Conservation (phyloP, 1,139 yeast genomes). For the Yamadazyma sp. region DNA sequence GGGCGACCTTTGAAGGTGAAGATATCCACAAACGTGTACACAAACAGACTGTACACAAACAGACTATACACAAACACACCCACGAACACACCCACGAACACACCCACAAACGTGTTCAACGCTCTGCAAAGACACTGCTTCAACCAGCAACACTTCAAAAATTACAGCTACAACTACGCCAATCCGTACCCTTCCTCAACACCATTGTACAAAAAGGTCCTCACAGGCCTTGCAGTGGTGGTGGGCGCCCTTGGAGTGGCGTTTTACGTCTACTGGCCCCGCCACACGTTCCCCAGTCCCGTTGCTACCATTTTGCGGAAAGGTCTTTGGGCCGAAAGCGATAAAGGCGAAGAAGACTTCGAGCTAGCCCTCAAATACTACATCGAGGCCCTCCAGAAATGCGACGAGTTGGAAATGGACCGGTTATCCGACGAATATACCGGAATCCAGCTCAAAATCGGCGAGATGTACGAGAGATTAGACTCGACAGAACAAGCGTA, state of each 20-base stretch:
- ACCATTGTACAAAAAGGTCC: conserved; percentile 22
- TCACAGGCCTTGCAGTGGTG: conserved; percentile 29
- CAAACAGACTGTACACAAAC: too few relatives aligned
- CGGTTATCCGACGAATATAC: conserved; percentile 53
- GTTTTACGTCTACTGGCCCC: conserved; percentile 64
- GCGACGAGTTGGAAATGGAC: conserved; percentile 46
- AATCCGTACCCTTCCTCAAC: conserved; percentile 16
- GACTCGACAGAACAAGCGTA: conserved; percentile 62
- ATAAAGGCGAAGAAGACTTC: conserved; percentile 62
- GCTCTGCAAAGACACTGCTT: neutral
- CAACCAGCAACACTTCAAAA: too few relatives aligned
- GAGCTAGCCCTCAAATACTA: conserved; percentile 69
- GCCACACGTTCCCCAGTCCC: conserved; percentile 47
- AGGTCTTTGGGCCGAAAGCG: conserved; percentile 84
- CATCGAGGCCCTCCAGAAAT: conserved; percentile 52
- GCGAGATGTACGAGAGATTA: conserved; percentile 79
- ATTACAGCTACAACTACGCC: conserved; percentile 7
- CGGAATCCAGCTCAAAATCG: conserved; percentile 81
- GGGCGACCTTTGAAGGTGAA: too few relatives aligned
- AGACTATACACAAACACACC: too few relatives aligned
- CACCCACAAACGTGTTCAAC: too few relatives aligned
- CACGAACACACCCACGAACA: too few relatives aligned
- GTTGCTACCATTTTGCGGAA: conserved; percentile 72
- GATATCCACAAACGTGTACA: too few relatives aligned
- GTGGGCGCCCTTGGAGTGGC: conserved; percentile 21